Percentiles rank a stretch among this genome's conserved stretches.
Conservation (phyloP, 805 yeast species). For the Hanseniaspora nectarophila region DNA sequence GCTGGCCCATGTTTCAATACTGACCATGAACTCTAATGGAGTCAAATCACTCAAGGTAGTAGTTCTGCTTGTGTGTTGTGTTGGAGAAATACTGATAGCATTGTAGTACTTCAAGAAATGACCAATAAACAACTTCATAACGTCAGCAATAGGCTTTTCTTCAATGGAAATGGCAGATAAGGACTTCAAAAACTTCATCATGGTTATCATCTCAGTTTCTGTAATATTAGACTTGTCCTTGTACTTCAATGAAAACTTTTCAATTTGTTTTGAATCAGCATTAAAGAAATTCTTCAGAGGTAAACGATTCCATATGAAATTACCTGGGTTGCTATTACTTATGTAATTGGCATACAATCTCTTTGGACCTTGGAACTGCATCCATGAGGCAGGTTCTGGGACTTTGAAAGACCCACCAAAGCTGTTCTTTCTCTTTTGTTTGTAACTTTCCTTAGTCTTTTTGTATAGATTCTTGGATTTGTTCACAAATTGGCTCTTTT, state of each 20-base stretch:
- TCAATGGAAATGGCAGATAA: not conserved
- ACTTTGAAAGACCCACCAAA: not conserved
- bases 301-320: not conserved
- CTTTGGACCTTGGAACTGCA: not conserved
- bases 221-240: not conserved
- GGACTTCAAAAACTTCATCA: not conserved
- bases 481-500: constrained; percentile 5
- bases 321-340: not conserved
- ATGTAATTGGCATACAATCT: not conserved
- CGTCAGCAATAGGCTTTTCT: not conserved
- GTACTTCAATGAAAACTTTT: constrained; percentile 1
- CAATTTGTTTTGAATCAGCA: not conserved
- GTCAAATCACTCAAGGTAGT: constrained; percentile 1
- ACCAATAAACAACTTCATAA: not conserved
- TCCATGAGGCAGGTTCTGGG: not conserved
- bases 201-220: not conserved
- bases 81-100: not conserved
- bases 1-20: constrained; percentile 4
- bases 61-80: not conserved
- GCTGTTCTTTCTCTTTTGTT: not conserved
- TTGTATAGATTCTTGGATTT: constrained; percentile 7
- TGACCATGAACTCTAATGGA: constrained; percentile 9
- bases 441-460: constrained; percentile 9
- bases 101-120: constrained; percentile 1
- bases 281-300: not conserved